These are phyloP conservation scores for Tetracladium setigerum DNA, from an alignment of 495 filamentous ascomycete genomes.

Conservation along the genomic window DNA sequence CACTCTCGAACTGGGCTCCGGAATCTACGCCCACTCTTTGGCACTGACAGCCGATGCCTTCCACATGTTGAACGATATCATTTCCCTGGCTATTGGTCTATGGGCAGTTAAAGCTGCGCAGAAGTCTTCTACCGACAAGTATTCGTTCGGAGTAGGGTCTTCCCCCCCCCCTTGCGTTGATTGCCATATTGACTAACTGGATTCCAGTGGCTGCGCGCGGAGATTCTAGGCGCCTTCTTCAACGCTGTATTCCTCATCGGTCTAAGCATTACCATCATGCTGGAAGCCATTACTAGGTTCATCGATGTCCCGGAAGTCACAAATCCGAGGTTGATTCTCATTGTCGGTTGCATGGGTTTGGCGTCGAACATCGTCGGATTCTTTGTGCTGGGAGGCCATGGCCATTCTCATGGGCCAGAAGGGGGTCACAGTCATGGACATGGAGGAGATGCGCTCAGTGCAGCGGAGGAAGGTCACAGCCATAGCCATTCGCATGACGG, in stretches of 20 bases:
- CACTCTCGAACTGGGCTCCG: slow-evolving; percentile 75
- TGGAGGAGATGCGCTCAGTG: slow-evolving; percentile 25
- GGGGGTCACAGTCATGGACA: slow-evolving; percentile 34
- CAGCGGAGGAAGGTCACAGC: slow-evolving; percentile 29
- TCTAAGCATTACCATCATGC: slow-evolving; percentile 87
- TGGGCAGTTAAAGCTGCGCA: slow-evolving; percentile 91
- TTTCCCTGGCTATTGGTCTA: slow-evolving; percentile 83
- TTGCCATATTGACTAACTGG: slow-evolving; percentile 4
- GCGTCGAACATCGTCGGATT: slow-evolving; percentile 85
- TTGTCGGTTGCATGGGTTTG: slow-evolving; percentile 82
- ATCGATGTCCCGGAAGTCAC: slow-evolving; percentile 80
- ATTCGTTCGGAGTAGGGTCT: slow-evolving; percentile 91
- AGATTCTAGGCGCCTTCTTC: slow-evolving; percentile 89
- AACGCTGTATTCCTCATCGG: slow-evolving; percentile 97
- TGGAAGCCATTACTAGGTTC: slow-evolving; percentile 86
- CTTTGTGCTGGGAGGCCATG: slow-evolving; percentile 85
- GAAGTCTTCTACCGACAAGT: slow-evolving; percentile 74
- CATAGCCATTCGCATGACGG: slow-evolving; percentile 31
- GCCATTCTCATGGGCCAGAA: slow-evolving; percentile 68
- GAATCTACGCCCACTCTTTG: slow-evolving; percentile 80
- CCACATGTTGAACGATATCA: slow-evolving; percentile 98
- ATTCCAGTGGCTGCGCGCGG: slow-evolving; percentile 83
- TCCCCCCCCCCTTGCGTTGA: slow-evolving; percentile 1
- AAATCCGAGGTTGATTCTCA: slow-evolving; percentile 76
- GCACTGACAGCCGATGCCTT: slow-evolving; percentile 95